Evolutionary conservation across 306 rosid genomes (phyloP), one percentile per base, ranked within the genome.

Genomic region (Cotoneaster glaucophyllus): DNA sequence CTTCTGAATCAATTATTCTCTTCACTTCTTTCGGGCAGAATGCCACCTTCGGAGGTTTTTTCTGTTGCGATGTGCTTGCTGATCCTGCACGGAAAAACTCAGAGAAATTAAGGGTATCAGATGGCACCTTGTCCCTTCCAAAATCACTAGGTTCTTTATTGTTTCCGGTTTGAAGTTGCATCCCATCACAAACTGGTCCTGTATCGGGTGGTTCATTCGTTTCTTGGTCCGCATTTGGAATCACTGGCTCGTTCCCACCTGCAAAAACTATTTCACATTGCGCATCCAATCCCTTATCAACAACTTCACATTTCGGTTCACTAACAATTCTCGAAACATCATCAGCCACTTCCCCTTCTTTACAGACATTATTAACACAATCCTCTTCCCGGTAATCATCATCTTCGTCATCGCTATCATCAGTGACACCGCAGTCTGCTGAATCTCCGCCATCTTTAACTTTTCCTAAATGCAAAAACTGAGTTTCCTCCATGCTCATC

Each of bases 1-100:
- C 75, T 74, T 88, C 91, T 4, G 84, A 89, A 65, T 84, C 91
- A 68, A 89, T 83, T 43, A 93, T 85, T 64, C 86, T 84, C 85
- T 87, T 89, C 73, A 91, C 92, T 85, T 93, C 98, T 86, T 86
- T 88, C 11, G 97, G 96, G 71, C 98, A 91, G 83, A 93, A 91
- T 52, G 93, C 93, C 53, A 88, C 82, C 80, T 91, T 93, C 62
- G 68, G 84, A 84, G 92, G 83, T 74, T 91, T 91, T 82, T 64
- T 87, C 32, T 78, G 76, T 4, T 81, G 82, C 63, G 83, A 80
- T 70, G 63, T 24, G 65, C 83, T 80, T 34, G 61, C 76, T 56
- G 67, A 84, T 80, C 81, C 88, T 56, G 79, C 24, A 54, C 59
- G 31, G 28, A 62, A 29, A 48, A 69, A 32, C 25, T 77, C 81